Evolutionary conservation across 2,329 filamentous ascomycete species (phyloP).

Genomic region (Hypoxylon sp.): DNA sequence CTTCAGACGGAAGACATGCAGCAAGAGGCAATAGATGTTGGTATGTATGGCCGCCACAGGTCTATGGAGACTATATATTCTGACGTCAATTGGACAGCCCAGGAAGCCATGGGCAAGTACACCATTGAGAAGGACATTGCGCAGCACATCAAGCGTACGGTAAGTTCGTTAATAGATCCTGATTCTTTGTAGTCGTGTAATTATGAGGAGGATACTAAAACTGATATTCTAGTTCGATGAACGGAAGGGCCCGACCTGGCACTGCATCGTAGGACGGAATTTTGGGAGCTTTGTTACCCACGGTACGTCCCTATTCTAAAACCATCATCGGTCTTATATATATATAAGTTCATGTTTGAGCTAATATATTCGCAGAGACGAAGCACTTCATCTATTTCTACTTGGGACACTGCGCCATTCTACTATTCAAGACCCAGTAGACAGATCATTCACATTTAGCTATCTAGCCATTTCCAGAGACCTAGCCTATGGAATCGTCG

Average conservation of each 20-base stretch:
- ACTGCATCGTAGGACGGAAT: slow-evolving; percentile 98
- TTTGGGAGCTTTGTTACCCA: slow-evolving; percentile 99
- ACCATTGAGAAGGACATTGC: slow-evolving; percentile 71
- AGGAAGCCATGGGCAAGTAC: slow-evolving; percentile 75
- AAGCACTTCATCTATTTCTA: slow-evolving; percentile 99
- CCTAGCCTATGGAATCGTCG: slow-evolving; percentile 3
- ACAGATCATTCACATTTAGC: slow-evolving; percentile 6
- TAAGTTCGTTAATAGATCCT: slow-evolving; percentile 72
- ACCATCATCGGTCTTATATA: not conserved
- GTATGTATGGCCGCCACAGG: slow-evolving; percentile 69
- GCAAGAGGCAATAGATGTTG: slow-evolving; percentile 93
- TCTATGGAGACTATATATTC: slow-evolving; percentile 19
- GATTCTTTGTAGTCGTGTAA: slow-evolving; percentile 73
- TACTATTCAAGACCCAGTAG: slow-evolving; percentile 99
- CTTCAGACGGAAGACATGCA: slow-evolving; percentile 95
- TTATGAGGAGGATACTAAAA: slow-evolving; percentile 30
- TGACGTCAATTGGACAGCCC: slow-evolving; percentile 60
- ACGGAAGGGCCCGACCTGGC: slow-evolving; percentile 98
- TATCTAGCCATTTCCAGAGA: slow-evolving; percentile 5
- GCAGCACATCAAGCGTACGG: slow-evolving; percentile 56
- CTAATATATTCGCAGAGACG: slow-evolving; percentile 76
- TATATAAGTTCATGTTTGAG: slow-evolving; percentile 22
- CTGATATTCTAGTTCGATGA: slow-evolving; percentile 85
- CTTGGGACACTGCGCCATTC: slow-evolving; percentile 96
- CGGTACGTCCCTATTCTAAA: slow-evolving; percentile 69